Evolutionary conservation across 768 basidiomycete genomes (phyloP), one percentile per base, ranked within the genome.

Genomic region (Floccularia luteovirens): DNA sequence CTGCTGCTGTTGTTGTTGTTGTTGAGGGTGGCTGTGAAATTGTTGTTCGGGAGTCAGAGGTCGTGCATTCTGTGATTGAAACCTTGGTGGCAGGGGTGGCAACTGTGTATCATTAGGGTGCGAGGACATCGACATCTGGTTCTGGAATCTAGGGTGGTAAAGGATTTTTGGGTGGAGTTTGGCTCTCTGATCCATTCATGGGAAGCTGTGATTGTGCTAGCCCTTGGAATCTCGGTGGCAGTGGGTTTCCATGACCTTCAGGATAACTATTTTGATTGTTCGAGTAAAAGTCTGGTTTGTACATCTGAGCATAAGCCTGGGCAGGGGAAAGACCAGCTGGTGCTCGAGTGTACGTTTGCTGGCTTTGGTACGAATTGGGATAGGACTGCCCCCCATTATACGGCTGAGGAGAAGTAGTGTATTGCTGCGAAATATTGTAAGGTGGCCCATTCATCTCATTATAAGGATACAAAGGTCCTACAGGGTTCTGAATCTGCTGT

Each of bases 401-500:
- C 10, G 30, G 46, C 31, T 44, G 36, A 14, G 34, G 36, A 28
- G 40, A 24, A n/a, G n/a, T n/a, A n/a, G n/a, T n/a, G n/a, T n/a
- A n/a, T n/a, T n/a, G n/a, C n/a, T 37, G 28, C 41, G 35, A 31
- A 23, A 21, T 16, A 28, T 30, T 24, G 36, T 36, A 23, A 24
- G 34, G 11, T 21, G n/a, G 11, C 4, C 36, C 19, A 43, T 53
- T 54, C 6, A 59, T 46, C 5, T 62, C 61, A 10, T 55, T 52
- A 39, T 63, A 61, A 2, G 66, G 62, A 43, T 60, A 58, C n/a
- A n/a, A n/a, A 22, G 69, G 67, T 4, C 70, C 69, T 2, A 60
- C 53, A 1, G 56, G 48, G 13, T 62, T 63, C 30, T 56, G 53
- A n/a, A 63, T 56, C 46, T 64, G 73, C 0, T 66, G 63, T 17